Conservation (phyloP, 1,284 basidiomycete species). For the Golubevia pallescens region DNA sequence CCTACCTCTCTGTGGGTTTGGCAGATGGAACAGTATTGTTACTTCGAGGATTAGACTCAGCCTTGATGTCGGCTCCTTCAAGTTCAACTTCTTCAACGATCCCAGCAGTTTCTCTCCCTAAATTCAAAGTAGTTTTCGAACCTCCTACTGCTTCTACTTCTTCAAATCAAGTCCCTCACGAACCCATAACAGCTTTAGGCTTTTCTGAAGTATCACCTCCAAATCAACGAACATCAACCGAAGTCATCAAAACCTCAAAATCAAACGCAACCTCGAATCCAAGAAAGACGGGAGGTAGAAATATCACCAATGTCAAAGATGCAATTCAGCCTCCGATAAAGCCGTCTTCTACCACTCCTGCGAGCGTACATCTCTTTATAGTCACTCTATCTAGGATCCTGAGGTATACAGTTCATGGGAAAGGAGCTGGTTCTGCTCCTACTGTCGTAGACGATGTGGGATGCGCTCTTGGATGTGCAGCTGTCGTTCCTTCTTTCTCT, state of each 20-base stretch:
- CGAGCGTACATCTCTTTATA: conserved; percentile 48
- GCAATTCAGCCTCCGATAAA: background rate
- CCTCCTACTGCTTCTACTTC: conserved; percentile 13
- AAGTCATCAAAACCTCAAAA: background rate
- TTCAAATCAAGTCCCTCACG: conserved; percentile 14
- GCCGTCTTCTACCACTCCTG: conserved; percentile 9
- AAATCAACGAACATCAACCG: background rate
- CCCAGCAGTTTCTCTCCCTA: conserved; percentile 40
- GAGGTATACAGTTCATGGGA: conserved; percentile 45
- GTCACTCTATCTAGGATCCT: conserved; percentile 49
- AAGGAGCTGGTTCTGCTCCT: conserved; percentile 43
- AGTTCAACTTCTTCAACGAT: conserved; percentile 11
- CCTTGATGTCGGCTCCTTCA: conserved; percentile 18
- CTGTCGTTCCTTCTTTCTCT: conserved; percentile 19
- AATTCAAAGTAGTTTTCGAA: conserved; percentile 58
- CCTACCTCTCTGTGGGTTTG: conserved; percentile 44
- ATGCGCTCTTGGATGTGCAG: conserved; percentile 45
- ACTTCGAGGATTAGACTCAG: conserved; percentile 36
- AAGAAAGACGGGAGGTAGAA: background rate
- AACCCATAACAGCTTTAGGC: conserved; percentile 49
- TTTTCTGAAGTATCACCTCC: conserved; percentile 30
- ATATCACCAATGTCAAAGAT: background rate
- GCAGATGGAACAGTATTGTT: conserved; percentile 56
- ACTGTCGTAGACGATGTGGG: conserved; percentile 55
- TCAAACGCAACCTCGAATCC: background rate